Evolutionary conservation across 1,284 basidiomycete species (phyloP).

Genomic region (Trichosporon ovoides): DNA sequence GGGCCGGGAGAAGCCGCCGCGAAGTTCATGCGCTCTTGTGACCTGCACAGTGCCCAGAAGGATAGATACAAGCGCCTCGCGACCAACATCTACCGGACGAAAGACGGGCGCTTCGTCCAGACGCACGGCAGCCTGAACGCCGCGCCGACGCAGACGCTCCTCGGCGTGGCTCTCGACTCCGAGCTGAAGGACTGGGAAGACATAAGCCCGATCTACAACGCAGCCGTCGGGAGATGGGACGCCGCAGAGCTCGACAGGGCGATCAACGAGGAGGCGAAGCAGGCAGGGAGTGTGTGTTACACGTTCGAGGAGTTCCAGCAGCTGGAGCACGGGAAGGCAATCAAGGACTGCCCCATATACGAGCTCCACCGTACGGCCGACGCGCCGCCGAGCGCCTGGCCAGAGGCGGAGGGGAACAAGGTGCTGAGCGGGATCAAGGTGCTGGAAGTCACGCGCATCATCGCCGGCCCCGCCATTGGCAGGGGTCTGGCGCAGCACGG

Average conservation of each 20-base stretch:
- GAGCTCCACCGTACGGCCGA: slow-evolving; percentile 6
- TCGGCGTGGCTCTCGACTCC: slow-evolving; percentile 2
- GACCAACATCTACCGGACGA: slow-evolving; percentile 12
- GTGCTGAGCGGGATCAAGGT: slow-evolving; percentile 16
- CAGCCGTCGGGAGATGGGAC: slow-evolving; percentile 9
- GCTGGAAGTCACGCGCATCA: slow-evolving; percentile 17
- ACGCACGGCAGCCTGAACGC: slow-evolving; percentile 11
- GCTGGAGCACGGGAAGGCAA: slow-evolving; percentile 10
- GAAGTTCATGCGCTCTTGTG: neutral
- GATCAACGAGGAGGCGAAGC: slow-evolving; percentile 12
- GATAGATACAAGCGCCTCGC: slow-evolving; percentile 7
- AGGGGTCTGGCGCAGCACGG: slow-evolving; percentile 17
- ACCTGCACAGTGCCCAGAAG: slow-evolving; percentile 2
- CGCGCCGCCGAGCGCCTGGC: neutral
- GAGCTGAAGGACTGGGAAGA: neutral
- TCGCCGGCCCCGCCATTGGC: slow-evolving; percentile 11
- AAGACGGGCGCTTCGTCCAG: slow-evolving; percentile 14
- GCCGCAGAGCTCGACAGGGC: slow-evolving; percentile 9
- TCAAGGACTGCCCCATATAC: slow-evolving; percentile 12
- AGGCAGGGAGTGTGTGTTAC: slow-evolving; percentile 14
- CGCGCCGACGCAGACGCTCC: slow-evolving; percentile 1
- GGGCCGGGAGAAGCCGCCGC: neutral
- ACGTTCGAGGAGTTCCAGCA: slow-evolving; percentile 11
- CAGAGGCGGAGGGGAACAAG: neutral
- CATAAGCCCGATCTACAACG: slow-evolving; percentile 9